These are phyloP conservation scores for Saccharomyces paradoxus DNA, from an alignment of 805 yeast genomes.

Conservation along the genomic window DNA sequence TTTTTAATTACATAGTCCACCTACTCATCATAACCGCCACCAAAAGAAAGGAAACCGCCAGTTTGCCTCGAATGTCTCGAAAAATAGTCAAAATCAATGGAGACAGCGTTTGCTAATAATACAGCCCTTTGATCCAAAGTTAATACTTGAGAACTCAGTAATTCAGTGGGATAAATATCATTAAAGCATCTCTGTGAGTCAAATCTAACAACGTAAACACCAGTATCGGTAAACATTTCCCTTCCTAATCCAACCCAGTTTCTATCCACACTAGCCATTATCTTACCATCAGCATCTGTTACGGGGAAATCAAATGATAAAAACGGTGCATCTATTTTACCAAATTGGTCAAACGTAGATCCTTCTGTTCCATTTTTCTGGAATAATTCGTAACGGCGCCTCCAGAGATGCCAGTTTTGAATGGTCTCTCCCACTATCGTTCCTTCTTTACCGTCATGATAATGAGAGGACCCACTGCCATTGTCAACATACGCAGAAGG, in stretches of 20 bases:
- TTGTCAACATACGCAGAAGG: slow-evolving; percentile 20
- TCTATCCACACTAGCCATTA: slow-evolving; percentile 74
- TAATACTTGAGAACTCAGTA: slow-evolving; percentile 35
- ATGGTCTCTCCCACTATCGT: slow-evolving; percentile 71
- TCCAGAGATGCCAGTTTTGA: slow-evolving; percentile 93
- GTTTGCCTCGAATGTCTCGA: slow-evolving; percentile 76
- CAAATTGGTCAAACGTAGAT: slow-evolving; percentile 62
- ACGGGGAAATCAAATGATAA: slow-evolving; percentile 83
- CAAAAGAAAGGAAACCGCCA: slow-evolving; percentile 32
- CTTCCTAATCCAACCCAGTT: slow-evolving; percentile 94
- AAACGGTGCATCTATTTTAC: slow-evolving; percentile 79
- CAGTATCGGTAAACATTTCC: slow-evolving; percentile 90
- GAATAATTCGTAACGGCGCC: slow-evolving; percentile 79
- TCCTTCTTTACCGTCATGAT: slow-evolving; percentile 33
- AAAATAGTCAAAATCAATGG: slow-evolving; percentile 93
- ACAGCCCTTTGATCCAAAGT: slow-evolving; percentile 79
- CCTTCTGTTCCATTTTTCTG: slow-evolving; percentile 32
- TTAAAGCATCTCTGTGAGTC: slow-evolving; percentile 56
- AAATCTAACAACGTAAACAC: slow-evolving; percentile 81
- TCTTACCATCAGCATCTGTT: slow-evolving; percentile 44
- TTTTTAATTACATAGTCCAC: background rate
- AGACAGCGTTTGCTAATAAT: slow-evolving; percentile 76
- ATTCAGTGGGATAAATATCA: slow-evolving; percentile 44
- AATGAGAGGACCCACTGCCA: slow-evolving; percentile 15
- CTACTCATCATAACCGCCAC: slow-evolving; percentile 20